Percentiles rank a stretch among this genome's conserved stretches.
Conservation (phyloP, 2,329 filamentous ascomycete species). For the Dactylellina cionopaga region DNA sequence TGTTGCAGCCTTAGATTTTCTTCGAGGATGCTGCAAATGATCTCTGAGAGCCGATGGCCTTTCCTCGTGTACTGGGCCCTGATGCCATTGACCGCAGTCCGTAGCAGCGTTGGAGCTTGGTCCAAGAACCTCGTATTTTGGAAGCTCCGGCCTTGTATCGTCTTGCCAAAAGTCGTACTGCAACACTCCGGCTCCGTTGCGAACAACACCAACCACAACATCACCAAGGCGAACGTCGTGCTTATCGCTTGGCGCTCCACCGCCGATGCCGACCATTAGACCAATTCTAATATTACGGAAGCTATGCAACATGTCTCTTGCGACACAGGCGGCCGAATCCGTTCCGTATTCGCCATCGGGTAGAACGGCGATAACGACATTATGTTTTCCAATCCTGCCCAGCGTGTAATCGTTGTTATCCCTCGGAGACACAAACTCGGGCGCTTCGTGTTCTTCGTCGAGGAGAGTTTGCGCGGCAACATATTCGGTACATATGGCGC, state of each 20-base stretch:
- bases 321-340: constrained; percentile 58
- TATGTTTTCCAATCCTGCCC: constrained; percentile 59
- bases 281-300: constrained; percentile 58
- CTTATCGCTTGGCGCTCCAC: constrained; percentile 53
- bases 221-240: constrained; percentile 61
- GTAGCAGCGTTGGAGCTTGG: not conserved
- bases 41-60: not conserved
- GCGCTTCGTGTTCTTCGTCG: constrained; percentile 60
- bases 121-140: constrained; percentile 44
- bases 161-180: constrained; percentile 59
- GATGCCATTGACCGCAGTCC: not conserved
- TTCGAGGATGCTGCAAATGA: not conserved
- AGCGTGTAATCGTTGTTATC: constrained; percentile 58
- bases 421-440: constrained; percentile 47
- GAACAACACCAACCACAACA: constrained; percentile 58
- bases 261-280: constrained; percentile 57
- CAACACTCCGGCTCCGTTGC: constrained; percentile 55
- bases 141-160: constrained; percentile 53
- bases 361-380: constrained; percentile 58
- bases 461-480: constrained; percentile 61
- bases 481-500: constrained; percentile 60
- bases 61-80: not conserved
- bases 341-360: constrained; percentile 58
- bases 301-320: constrained; percentile 58
- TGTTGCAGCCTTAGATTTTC: not conserved